Base-by-base conservation (phyloP, 2,329 filamentous ascomycete species). In the Nannizziopsis arthrosporioides region DNA sequence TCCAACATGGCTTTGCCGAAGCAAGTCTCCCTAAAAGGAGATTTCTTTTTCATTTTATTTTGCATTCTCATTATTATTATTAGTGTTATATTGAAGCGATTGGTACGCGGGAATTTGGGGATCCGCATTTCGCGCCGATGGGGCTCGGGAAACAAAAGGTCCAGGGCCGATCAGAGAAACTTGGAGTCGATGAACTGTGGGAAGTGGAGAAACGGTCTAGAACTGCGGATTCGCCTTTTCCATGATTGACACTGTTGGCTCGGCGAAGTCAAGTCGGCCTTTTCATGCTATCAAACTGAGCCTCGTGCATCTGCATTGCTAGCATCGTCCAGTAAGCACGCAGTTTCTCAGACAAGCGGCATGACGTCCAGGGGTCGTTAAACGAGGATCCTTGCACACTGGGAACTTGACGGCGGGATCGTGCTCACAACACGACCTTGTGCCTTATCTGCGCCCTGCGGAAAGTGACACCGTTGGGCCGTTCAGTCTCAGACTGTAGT, bases 131-230 rank as follows among this genome's bases (percentile, higher is more conserved):
- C 17, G 35, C 34, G 37, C 39, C 34, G 32, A 2, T 42, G 38
- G 38, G 17, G 38, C 32, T 18, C 42, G 32, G 46, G 39, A 18
- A 48, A 43, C 46, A 48, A 44, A 34, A 37, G 14, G 22, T 4
- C 40, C 46, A 43, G 32, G 40, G 10, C 42, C 45, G 17, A 42
- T 46, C 44, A 34, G 32, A 32, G 15, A 37, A n/a, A 36, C 44
- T n/a, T n/a, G 22, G 17, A 22, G 38, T 44, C 32, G 41, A 17
- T 30, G 41, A 38, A 27, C 19, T 19, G 42, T 37, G 32, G 48
- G 48, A 38, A 48, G 48, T 46, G 47, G 51, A 42, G 51, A 46
- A 41, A 48, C 3, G 50, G 51, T 50, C 51, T 52, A 52, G 51
- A 52, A 43, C 22, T 11, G 8, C 12, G n/a, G 42, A 22, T 14